phyloP scores from a whole-genome alignment of 352 stramenopile species.

The Phytophthora nicotianae region DNA sequence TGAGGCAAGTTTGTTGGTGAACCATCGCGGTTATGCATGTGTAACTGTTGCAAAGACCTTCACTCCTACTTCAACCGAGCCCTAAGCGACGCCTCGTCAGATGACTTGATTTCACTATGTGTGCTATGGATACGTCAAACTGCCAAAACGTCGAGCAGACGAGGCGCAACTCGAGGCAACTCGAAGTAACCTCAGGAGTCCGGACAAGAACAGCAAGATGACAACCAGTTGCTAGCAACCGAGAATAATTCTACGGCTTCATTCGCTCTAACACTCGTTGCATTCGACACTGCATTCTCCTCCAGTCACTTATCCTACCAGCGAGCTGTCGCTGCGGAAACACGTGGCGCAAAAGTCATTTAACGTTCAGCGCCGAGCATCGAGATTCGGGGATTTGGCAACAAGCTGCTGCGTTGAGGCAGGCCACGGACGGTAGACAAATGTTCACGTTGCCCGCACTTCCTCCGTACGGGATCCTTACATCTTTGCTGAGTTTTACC shows the following conservation, averaged over 20 bases:
- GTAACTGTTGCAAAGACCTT: constrained; percentile 14
- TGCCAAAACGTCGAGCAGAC: constrained; percentile 16
- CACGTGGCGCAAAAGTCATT: constrained; percentile 11
- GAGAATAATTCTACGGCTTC: constrained; percentile 7
- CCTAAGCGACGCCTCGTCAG: constrained; percentile 10
- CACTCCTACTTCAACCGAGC: constrained; percentile 30
- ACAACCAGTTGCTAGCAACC: constrained; percentile 2
- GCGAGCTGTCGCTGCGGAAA: constrained; percentile 7
- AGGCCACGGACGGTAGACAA: constrained; percentile 4
- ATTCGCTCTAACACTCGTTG: not conserved
- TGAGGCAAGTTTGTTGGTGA: constrained; percentile 9
- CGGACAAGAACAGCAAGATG: constrained; percentile 24
- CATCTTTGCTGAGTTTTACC: not conserved
- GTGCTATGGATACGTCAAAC: constrained; percentile 13
- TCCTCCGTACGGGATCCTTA: no score
- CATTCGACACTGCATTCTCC: constrained; percentile 1
- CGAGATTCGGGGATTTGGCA: constrained; percentile 16
- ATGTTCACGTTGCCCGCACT: not conserved
- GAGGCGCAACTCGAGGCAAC: not conserved
- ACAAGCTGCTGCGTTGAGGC: constrained; percentile 16
- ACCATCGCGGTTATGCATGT: constrained; percentile 3
- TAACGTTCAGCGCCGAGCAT: not conserved
- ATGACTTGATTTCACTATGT: constrained; percentile 14
- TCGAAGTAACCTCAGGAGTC: not conserved
- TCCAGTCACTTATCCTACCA: constrained; percentile 11